Evolutionary conservation across 164 flowering plant genomes (phyloP).

Genomic region (Pachysandra terminalis): DNA sequence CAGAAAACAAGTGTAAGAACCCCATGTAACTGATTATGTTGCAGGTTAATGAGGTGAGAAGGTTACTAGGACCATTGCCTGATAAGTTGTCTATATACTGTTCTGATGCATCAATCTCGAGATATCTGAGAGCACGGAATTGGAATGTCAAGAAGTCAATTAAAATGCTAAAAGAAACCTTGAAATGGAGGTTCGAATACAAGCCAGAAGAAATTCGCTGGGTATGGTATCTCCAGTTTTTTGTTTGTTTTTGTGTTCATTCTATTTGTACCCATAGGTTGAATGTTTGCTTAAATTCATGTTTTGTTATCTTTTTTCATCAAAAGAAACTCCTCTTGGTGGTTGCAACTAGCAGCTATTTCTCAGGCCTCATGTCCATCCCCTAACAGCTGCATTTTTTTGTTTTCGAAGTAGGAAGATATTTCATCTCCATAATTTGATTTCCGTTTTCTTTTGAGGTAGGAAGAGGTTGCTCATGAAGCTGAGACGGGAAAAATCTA

Average conservation of each 20-base stretch:
- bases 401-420: not conserved
- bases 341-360: not conserved
- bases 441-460: slow-evolving; percentile 7
- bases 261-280: not conserved
- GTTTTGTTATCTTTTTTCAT: not conserved
- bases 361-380: not conserved
- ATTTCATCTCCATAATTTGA: not conserved
- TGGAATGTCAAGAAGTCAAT: slow-evolving; percentile 90
- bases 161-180: slow-evolving; percentile 79
- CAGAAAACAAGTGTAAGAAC: not conserved
- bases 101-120: slow-evolving; percentile 64
- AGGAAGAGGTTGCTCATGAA: slow-evolving; percentile 87
- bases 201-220: slow-evolving; percentile 92
- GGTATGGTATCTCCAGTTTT: slow-evolving; percentile 40
- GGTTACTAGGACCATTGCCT: slow-evolving; percentile 48
- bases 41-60: slow-evolving; percentile 81
- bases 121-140: slow-evolving; percentile 70
- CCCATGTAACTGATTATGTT: not conserved
- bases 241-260: slow-evolving; percentile 1
- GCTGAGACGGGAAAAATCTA: slow-evolving; percentile 87
- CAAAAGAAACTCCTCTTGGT: not conserved
- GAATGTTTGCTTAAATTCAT: not conserved
- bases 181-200: slow-evolving; percentile 82
- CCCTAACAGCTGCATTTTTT: not conserved
- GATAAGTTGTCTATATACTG: slow-evolving; percentile 61